phyloP scores from a whole-genome alignment of 306 rosid genomes.

The Senna siamea region DNA sequence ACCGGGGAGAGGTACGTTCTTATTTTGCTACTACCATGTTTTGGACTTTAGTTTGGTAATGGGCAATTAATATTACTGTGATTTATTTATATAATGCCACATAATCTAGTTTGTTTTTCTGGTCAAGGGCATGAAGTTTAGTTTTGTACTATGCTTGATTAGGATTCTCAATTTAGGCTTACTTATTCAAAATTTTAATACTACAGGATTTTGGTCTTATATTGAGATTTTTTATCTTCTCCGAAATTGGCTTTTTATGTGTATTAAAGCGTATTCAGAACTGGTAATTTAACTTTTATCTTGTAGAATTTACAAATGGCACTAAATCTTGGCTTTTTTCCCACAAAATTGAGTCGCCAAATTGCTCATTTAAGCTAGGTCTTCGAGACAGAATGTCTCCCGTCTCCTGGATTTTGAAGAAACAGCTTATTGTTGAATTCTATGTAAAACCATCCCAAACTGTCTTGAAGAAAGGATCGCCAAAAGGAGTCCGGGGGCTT shows the following conservation, averaged over 20 bases:
- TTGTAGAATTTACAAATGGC: slow-evolving; percentile 2
- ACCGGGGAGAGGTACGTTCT: slow-evolving; percentile 72
- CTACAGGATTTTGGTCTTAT: slow-evolving; percentile 10
- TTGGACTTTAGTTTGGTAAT: no score
- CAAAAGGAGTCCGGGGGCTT: background rate
- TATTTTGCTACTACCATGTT: background rate
- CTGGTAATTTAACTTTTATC: background rate
- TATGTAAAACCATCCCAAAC: no score
- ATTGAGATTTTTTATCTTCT: background rate
- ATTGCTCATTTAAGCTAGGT: background rate
- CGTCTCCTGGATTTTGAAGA: no score
- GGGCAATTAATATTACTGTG: no score
- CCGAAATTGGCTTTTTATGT: background rate
- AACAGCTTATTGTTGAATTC: no score
- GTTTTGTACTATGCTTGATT: background rate
- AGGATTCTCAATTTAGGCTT: background rate
- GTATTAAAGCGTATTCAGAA: background rate
- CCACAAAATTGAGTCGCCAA: background rate
- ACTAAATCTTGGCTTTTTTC: background rate
- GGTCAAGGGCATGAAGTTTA: no score
- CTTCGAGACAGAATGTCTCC: background rate
- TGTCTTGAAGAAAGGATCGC: background rate
- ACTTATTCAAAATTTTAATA: no score
- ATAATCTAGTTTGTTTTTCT: background rate
- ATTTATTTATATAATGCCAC: background rate